A percentile compares a stretch with the other conserved stretches of the same genome.
phyloP scores from a whole-genome alignment of 306 rosid species.

The Sophora flavescens region DNA sequence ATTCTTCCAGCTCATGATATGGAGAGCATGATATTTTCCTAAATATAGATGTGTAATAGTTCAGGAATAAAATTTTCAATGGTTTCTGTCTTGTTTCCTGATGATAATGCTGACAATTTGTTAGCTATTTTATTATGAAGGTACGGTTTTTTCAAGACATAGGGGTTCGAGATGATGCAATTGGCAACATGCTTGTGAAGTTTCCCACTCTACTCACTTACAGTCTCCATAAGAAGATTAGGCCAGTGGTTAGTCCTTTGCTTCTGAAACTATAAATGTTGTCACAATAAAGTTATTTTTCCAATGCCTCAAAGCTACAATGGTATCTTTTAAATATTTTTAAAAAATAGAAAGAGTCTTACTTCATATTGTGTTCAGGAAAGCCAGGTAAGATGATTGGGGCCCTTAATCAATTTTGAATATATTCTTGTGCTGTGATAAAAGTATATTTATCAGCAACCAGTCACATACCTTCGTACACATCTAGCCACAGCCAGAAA shows the following conservation, averaged over 20 bases:
- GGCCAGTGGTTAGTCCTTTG: constrained; percentile 82
- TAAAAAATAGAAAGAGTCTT: constrained; percentile 8
- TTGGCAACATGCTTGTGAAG: constrained; percentile 93
- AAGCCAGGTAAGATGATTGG: constrained; percentile 3
- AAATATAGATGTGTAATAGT: constrained; percentile 9
- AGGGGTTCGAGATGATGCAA: constrained; percentile 80
- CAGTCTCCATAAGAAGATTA: constrained; percentile 89
- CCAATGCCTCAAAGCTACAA: constrained; percentile 1
- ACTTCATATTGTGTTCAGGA: background rate
- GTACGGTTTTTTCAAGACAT: constrained; percentile 80
- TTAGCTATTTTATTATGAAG: constrained; percentile 54
- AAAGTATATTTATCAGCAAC: constrained; percentile 14
- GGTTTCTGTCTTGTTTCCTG: constrained; percentile 36
- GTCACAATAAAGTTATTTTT: constrained; percentile 10
- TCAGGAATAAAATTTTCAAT: constrained; percentile 21
- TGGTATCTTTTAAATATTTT: background rate
- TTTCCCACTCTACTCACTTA: constrained; percentile 87
- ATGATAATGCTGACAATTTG: constrained; percentile 35
- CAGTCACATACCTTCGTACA: background rate
- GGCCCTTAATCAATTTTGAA: constrained; percentile 1
- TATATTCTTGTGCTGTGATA: constrained; percentile 14
- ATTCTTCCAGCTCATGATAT: constrained; percentile 15
- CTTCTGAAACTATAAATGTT: constrained; percentile 26
- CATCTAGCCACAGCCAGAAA: background rate
- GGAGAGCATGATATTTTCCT: constrained; percentile 32